Percentiles rank a stretch among this genome's conserved stretches.
Evolutionary conservation across 2,329 filamentous ascomycete genomes (phyloP).

Genomic region (Raffaelea ambrosiae): DNA sequence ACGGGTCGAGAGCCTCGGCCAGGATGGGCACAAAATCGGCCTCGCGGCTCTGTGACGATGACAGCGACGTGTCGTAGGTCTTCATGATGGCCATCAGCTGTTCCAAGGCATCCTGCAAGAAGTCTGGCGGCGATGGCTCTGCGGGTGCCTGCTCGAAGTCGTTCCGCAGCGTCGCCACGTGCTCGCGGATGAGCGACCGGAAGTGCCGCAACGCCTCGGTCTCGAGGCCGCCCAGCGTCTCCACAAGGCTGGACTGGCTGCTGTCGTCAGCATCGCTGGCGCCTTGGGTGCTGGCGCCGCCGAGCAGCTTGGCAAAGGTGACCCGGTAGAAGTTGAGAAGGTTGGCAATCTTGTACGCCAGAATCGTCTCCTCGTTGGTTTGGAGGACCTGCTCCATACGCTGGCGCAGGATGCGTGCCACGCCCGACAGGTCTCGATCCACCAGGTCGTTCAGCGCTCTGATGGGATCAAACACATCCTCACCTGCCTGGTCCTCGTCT

Average conservation of each 20-base stretch:
- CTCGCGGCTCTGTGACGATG: slow-evolving; percentile 48
- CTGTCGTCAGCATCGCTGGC: not conserved
- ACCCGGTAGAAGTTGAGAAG: slow-evolving; percentile 80
- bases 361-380: slow-evolving; percentile 80
- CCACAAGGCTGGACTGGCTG: slow-evolving; percentile 57
- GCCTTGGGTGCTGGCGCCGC: slow-evolving; percentile 22
- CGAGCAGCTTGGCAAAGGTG: slow-evolving; percentile 76
- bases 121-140: slow-evolving; percentile 71
- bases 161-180: slow-evolving; percentile 64
- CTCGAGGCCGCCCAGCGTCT: slow-evolving; percentile 60
- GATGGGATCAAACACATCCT: slow-evolving; percentile 64
- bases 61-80: slow-evolving; percentile 76
- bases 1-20: slow-evolving; percentile 75
- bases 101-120: slow-evolving; percentile 71
- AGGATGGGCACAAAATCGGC: slow-evolving; percentile 68
- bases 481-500: slow-evolving; percentile 45
- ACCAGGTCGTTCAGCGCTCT: slow-evolving; percentile 80
- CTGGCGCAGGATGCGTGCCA: slow-evolving; percentile 77
- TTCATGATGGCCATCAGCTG: slow-evolving; percentile 72
- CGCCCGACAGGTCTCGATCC: slow-evolving; percentile 74
- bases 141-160: slow-evolving; percentile 61
- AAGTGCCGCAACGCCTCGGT: slow-evolving; percentile 76
- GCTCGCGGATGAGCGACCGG: slow-evolving; percentile 69
- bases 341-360: slow-evolving; percentile 85
- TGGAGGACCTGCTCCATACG: slow-evolving; percentile 87